phyloP scores from a whole-genome alignment of 2,329 filamentous ascomycete species.

The Rhinocladiella mackenziei region DNA sequence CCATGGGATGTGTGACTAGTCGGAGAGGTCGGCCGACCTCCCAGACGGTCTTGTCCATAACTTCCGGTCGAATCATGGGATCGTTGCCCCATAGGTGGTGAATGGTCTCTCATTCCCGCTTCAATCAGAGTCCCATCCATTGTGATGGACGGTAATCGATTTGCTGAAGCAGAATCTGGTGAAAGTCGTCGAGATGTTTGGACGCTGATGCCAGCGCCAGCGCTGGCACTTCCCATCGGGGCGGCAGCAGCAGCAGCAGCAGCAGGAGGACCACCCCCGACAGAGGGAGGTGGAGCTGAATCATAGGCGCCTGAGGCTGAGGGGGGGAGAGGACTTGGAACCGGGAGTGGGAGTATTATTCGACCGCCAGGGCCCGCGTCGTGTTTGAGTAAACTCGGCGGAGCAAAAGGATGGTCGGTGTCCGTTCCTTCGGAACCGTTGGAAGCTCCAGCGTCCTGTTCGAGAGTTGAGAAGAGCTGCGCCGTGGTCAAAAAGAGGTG shows the following conservation, averaged over 20 bases:
- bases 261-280: conserved; percentile 1
- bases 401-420: conserved; percentile 12
- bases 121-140: conserved; percentile 23
- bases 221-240: neutral
- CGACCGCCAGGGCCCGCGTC: conserved; percentile 14
- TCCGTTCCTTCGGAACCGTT: conserved; percentile 25
- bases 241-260: neutral
- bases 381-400: conserved; percentile 8
- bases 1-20: conserved; percentile 16
- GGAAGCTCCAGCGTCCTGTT: conserved; percentile 20
- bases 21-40: conserved; percentile 15
- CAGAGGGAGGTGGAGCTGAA: conserved; percentile 3
- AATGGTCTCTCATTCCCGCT: conserved; percentile 8
- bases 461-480: neutral
- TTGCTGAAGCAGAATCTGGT: conserved; percentile 13
- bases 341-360: conserved; percentile 20
- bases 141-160: conserved; percentile 27
- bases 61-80: conserved; percentile 5
- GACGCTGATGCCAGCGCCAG: conserved; percentile 5
- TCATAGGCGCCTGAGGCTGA: conserved; percentile 19
- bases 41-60: conserved; percentile 17
- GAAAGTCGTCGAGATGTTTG: conserved; percentile 18
- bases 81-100: conserved; percentile 10
- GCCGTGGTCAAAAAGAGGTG: neutral
- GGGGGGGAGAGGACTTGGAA: conserved; percentile 16